phyloP scores from a whole-genome alignment of 116 monocot species.

The Trichopus zeylanicus region DNA sequence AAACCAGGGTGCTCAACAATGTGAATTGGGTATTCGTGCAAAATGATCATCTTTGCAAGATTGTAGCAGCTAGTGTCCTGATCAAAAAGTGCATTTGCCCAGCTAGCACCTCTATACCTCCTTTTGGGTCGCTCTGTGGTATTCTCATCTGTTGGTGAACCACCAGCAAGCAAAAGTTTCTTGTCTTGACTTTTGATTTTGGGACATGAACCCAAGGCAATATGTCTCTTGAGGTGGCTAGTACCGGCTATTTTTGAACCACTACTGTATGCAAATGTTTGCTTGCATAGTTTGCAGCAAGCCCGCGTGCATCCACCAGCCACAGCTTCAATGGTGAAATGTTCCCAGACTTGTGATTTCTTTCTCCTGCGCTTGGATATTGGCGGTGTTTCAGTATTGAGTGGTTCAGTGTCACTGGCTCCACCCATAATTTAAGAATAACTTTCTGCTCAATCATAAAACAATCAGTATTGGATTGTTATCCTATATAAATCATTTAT shows the following conservation, averaged over 20 bases:
- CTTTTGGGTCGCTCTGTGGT: conserved; percentile 52
- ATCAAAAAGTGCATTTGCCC: conserved; percentile 45
- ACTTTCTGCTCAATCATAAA: no score
- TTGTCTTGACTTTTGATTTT: conserved; percentile 49
- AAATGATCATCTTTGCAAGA: conserved; percentile 84
- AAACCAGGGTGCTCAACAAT: conserved; percentile 74
- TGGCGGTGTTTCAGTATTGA: conserved; percentile 37
- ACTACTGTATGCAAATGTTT: conserved; percentile 89
- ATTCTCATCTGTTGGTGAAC: conserved; percentile 30
- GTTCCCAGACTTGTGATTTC: conserved; percentile 94
- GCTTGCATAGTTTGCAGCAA: conserved; percentile 95
- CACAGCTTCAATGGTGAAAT: conserved; percentile 74
- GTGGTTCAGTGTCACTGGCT: conserved; percentile 36
- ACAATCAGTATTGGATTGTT: no score
- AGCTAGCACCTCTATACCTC: conserved; percentile 42
- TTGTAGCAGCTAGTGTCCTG: conserved; percentile 46
- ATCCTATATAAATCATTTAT: no score
- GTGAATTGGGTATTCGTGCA: conserved; percentile 81
- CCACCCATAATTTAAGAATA: no score
- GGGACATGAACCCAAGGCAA: conserved; percentile 70
- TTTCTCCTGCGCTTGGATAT: conserved; percentile 54
- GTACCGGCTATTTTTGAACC: conserved; percentile 94
- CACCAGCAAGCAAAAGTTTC: conserved; percentile 38
- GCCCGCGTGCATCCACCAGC: conserved; percentile 63
- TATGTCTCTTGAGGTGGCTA: conserved; percentile 93